Evolutionary conservation across 345 rosid species (phyloP).

Genomic region (Bruguiera gymnorhiza): DNA sequence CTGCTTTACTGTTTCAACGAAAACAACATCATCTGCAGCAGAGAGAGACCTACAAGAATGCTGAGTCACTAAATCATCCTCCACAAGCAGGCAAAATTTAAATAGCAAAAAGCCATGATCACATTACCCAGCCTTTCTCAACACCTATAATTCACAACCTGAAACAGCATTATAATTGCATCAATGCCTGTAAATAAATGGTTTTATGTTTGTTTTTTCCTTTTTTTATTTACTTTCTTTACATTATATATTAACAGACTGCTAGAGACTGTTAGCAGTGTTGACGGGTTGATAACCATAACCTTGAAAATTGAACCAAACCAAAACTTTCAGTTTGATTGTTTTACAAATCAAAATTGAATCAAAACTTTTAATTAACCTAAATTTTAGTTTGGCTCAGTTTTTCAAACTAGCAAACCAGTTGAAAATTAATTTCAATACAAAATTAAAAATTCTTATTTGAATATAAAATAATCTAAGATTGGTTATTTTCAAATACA

Average conservation of each 20-base stretch:
- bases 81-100: slow-evolving; percentile 24
- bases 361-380: no score
- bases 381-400: no score
- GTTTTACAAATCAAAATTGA: no score
- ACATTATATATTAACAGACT: not conserved
- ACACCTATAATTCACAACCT: slow-evolving; percentile 39
- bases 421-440: no score
- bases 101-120: slow-evolving; percentile 23
- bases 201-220: not conserved
- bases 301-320: no score
- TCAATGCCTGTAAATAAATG: slow-evolving; percentile 21
- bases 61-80: slow-evolving; percentile 31
- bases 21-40: slow-evolving; percentile 59
- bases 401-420: no score
- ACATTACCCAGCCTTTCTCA: slow-evolving; percentile 21
- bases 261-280: not conserved
- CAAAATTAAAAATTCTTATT: no score
- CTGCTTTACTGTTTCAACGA: slow-evolving; percentile 42
- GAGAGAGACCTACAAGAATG: slow-evolving; percentile 41
- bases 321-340: no score
- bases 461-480: no score
- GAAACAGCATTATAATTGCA: slow-evolving; percentile 27
- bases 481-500: no score
- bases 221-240: not conserved
- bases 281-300: no score